phyloP scores from a whole-genome alignment of 202 grass and related monocot species.

The Eragrostis tef region DNA sequence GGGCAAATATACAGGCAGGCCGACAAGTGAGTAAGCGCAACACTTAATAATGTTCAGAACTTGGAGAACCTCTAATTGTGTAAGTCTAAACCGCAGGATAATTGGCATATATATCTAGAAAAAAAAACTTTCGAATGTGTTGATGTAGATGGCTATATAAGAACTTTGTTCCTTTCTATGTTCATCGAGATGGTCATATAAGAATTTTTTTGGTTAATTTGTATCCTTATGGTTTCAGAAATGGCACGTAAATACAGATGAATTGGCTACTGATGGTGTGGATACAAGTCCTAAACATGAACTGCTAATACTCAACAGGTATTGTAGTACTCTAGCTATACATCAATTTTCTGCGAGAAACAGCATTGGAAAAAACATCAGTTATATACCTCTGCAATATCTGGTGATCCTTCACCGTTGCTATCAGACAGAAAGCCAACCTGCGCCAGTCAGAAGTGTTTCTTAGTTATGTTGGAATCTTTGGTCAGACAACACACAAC shows the following conservation, averaged over 20 bases:
- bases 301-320: neutral
- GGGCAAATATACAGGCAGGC: neutral
- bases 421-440: conserved; percentile 82
- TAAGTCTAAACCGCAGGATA: conserved; percentile 16
- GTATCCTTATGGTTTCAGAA: conserved; percentile 20
- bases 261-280: conserved; percentile 1
- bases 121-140: neutral
- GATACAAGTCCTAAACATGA: too few species aligned
- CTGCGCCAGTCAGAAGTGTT: conserved; percentile 57
- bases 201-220: neutral
- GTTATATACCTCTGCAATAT: conserved; percentile 87
- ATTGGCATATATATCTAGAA: conserved; percentile 16
- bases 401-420: conserved; percentile 61
- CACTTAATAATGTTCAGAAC: conserved; percentile 2
- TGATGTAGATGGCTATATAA: neutral
- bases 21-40: neutral
- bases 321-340: conserved; percentile 5
- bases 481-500: conserved; percentile 35
- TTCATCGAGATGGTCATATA: neutral
- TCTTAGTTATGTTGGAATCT: conserved; percentile 38
- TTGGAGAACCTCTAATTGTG: conserved; percentile 7
- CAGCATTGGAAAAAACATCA: conserved; percentile 13
- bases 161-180: neutral
- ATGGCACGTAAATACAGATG: neutral
- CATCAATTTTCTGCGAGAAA: conserved; percentile 25